These are phyloP conservation scores for Combretum micranthum DNA, from an alignment of 345 rosid species.

Conservation along the genomic window DNA sequence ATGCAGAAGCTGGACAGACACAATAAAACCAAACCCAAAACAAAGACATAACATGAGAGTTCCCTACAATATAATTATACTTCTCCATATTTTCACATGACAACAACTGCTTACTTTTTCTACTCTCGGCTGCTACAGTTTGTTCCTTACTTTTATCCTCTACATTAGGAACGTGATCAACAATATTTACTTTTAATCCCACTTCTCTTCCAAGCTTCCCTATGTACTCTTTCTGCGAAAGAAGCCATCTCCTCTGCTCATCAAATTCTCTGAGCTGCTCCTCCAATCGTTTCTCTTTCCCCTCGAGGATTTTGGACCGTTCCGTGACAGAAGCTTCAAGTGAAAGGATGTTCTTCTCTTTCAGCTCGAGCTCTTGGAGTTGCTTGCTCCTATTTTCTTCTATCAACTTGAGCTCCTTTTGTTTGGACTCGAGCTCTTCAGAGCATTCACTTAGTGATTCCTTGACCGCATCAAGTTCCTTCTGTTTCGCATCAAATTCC, in stretches of 20 bases:
- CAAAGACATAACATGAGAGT: constrained; percentile 12
- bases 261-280: constrained; percentile 10
- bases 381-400: neutral
- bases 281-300: constrained; percentile 14
- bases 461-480: constrained; percentile 17
- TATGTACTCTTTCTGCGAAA: neutral
- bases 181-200: neutral
- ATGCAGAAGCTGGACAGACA: too few relatives aligned
- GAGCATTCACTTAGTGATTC: constrained; percentile 9
- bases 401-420: constrained; percentile 14
- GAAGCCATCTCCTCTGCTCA: constrained; percentile 13
- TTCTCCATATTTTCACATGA: constrained; percentile 24
- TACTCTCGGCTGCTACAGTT: constrained; percentile 10
- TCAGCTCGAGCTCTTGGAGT: constrained; percentile 9
- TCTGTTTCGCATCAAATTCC: constrained; percentile 13
- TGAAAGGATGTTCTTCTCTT: constrained; percentile 15
- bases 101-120: constrained; percentile 31
- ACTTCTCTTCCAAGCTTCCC: constrained; percentile 9
- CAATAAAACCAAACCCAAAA: too few relatives aligned
- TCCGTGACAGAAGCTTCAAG: neutral
- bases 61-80: constrained; percentile 16
- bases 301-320: constrained; percentile 12
- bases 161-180: neutral
- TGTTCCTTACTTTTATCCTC: neutral
- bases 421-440: constrained; percentile 12